These are phyloP conservation scores for Leucogyrophana mollusca DNA, from an alignment of 768 basidiomycete species.

Conservation along the genomic window DNA sequence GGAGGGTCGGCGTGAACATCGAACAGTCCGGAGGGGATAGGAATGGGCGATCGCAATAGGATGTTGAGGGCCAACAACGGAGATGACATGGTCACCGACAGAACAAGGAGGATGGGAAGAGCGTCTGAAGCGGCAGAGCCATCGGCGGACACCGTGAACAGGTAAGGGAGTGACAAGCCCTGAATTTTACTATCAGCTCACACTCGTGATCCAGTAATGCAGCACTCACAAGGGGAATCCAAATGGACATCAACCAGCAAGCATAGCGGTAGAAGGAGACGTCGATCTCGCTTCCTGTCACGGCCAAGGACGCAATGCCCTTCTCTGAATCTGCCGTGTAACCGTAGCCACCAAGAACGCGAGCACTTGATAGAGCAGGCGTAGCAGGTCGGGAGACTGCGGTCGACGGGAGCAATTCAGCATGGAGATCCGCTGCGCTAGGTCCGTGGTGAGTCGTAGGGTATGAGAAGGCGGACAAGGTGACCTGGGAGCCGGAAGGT, in stretches of 20 bases:
- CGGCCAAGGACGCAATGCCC: slow-evolving; percentile 45
- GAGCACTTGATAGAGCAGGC: slow-evolving; percentile 54
- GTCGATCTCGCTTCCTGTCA: slow-evolving; percentile 47
- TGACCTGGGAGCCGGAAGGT: slow-evolving; percentile 53
- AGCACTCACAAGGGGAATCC: slow-evolving; percentile 66
- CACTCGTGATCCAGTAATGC: no score
- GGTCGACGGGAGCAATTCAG: slow-evolving; percentile 36
- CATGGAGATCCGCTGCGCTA: slow-evolving; percentile 42
- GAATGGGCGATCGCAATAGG: slow-evolving; percentile 58
- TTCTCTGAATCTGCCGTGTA: slow-evolving; percentile 60
- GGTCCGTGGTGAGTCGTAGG: slow-evolving; percentile 45
- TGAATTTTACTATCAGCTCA: slow-evolving; percentile 29
- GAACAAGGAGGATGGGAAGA: slow-evolving; percentile 49
- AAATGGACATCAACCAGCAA: slow-evolving; percentile 67
- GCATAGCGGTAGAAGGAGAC: slow-evolving; percentile 53
- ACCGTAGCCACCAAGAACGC: slow-evolving; percentile 70
- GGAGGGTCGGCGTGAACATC: slow-evolving; percentile 46
- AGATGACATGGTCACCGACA: slow-evolving; percentile 68
- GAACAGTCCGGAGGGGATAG: slow-evolving; percentile 67
- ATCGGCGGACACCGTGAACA: slow-evolving; percentile 39
- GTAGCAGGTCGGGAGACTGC: slow-evolving; percentile 46
- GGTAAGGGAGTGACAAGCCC: slow-evolving; percentile 65
- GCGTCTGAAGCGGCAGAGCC: slow-evolving; percentile 38
- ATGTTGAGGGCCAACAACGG: slow-evolving; percentile 65
- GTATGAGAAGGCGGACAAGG: slow-evolving; percentile 69